Evolutionary conservation across 257 asterid genomes (phyloP), one percentile per base, ranked within the genome.

Genomic region (Thymus quinquecostatus): DNA sequence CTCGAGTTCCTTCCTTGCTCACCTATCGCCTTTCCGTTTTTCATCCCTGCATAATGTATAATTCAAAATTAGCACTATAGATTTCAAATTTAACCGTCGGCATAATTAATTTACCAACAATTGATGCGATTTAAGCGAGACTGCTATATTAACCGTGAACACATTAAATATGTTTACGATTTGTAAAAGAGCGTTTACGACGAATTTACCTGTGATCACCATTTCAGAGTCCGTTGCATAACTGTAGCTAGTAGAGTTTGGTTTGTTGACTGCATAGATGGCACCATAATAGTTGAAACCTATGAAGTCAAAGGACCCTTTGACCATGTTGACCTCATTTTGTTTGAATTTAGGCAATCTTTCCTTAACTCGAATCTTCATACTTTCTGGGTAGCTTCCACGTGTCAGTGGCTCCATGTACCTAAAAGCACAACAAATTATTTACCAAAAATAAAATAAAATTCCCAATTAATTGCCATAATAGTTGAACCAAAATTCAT

Each of bases 271-370:
- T 8, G 84, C 88, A 71, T 81, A 84, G 2, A 81, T 77, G 6
- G 80, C 84, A 4, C 84, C 81, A 27, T 84, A 81, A 10, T 84
- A 81, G 77, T 84, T 84, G 72, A 81, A 68, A 13, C 88, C 86
- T 58, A 81, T 69, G 71, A 84, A 84, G 70, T 84, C 88, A 40
- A 61, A 84, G 3, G 88, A 84, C 3, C 81, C 81, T 11, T 77
- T 81, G 9, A 84, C 50, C 81, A 76, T 75, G 30, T 70, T 48
- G 5, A 0, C 9, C 57, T 81, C 77, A 9, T 73, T 64, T 40
- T 79, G 49, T 0, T 72, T 64, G 64, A 84, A 84, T 33, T 79
- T 44, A 21, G 84, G 86, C 67, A 81, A 41, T 54, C 88, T 79
- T 41, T n/a, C 48, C 28, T 78, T 68, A 2, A 79, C 81, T 44